Base-by-base conservation (phyloP, 768 basidiomycete species). In the Solioccasus polychromus region DNA sequence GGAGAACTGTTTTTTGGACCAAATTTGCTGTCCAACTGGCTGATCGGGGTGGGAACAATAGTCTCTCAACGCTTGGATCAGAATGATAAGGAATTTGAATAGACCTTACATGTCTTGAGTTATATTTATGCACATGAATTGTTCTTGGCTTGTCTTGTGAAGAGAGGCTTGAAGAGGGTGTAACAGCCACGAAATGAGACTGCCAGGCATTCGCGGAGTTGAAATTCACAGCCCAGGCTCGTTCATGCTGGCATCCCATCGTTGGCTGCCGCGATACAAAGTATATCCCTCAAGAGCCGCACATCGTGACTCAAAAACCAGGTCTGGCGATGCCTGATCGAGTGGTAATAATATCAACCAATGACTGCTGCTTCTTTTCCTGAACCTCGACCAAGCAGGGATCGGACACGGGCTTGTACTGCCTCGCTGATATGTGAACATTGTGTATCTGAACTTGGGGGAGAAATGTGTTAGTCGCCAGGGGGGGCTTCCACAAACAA, bases 131-230 rank as follows among this genome's bases (percentile, higher is more conserved):
- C 54, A 59, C 48, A 39, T 6, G 19, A 44, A n/a, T 12, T 24
- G 23, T 45, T 37, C 31, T 26, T 45, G 22, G 19, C 14, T 12
- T 41, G 32, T 18, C 11, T 14, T 24, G 34, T 26, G 32, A 30
- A 35, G 47, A 36, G 39, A 36, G 19, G 36, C 19, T 19, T 24
- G 25, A 15, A 31, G 28, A 12, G 8, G 22, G 41, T 51, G 36
- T 43, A 48, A 42, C 45, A 26, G n/a, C n/a, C n/a, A 30, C 7
- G 26, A 17, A 44, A 24, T 34, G 47, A 23, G 17, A 44, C 20
- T 34, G 47, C 18, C 12, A 35, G 12, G 50, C 26, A 35, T 44
- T 67, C 63, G 63, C 63, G 63, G 63, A 64, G 65, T 64, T 62
- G 25, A 35, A 60, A 64, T 49, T 30, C 26, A 15, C 19, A 23